Conservation (phyloP, 163 green algal genomes). For the Chlorella variabilis region DNA sequence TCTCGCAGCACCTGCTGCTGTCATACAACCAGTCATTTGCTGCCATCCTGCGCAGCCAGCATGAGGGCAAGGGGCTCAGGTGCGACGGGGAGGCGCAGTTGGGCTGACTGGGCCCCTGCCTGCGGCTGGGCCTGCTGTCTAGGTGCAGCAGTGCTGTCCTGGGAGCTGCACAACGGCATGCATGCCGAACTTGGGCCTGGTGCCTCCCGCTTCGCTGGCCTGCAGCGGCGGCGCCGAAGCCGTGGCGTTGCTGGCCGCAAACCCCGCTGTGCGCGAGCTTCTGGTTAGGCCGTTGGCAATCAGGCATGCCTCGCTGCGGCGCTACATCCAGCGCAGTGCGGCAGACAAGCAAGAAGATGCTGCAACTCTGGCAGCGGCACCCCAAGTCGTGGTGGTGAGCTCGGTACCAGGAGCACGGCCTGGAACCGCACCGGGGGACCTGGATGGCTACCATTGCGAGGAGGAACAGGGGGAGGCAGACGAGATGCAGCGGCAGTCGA, state of each 20-base stretch:
- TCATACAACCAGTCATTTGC: conserved; percentile 16
- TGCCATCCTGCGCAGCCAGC: conserved; percentile 13
- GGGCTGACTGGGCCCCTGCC: neutral
- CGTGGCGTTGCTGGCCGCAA: neutral
- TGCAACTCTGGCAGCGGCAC: neutral
- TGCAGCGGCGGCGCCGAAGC: conserved; percentile 11
- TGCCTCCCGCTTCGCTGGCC: too few species aligned
- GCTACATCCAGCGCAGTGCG: neutral
- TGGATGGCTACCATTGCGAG: too few species aligned
- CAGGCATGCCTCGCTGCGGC: conserved; percentile 3
- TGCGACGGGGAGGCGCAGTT: neutral
- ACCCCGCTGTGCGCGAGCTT: conserved; percentile 21
- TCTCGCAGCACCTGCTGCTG: conserved; percentile 28
- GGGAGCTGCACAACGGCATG: neutral
- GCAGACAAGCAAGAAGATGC: neutral
- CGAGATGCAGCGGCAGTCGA: too few species aligned
- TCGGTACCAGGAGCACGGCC: too few species aligned
- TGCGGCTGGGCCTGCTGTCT: neutral
- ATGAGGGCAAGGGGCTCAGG: conserved; percentile 22
- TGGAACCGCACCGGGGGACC: too few species aligned
- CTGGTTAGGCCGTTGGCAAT: conserved; percentile 5
- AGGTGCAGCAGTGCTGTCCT: neutral
- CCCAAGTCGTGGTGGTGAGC: too few species aligned
- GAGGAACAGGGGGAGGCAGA: too few species aligned
- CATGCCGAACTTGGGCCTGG: neutral